Evolutionary conservation across 148 eudicot genomes (phyloP).

Genomic region (Amaranthus hypochondriacus): DNA sequence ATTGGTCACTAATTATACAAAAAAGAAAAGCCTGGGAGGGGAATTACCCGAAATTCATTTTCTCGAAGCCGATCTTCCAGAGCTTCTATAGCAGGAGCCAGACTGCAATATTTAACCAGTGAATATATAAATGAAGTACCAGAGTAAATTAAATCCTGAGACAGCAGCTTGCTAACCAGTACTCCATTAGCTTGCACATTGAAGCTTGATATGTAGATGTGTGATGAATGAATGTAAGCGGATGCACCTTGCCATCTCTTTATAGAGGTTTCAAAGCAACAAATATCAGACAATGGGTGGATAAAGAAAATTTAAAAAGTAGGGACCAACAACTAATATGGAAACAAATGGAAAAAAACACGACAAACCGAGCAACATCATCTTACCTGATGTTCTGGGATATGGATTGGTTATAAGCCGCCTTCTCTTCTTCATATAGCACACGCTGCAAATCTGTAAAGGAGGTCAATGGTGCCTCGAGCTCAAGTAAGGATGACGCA

Average conservation of each 20-base stretch:
- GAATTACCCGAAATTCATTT: slow-evolving; percentile 76
- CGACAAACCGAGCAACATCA: not conserved
- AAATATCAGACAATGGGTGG: not conserved
- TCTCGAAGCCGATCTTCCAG: slow-evolving; percentile 74
- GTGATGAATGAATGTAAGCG: slow-evolving; percentile 90
- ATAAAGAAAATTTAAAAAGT: not conserved
- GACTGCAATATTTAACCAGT: slow-evolving; percentile 44
- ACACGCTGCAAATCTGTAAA: slow-evolving; percentile 76
- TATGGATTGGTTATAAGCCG: slow-evolving; percentile 86
- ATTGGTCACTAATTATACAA: not conserved
- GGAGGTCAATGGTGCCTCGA: slow-evolving; percentile 75
- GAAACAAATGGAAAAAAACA: not conserved
- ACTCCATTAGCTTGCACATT: slow-evolving; percentile 96
- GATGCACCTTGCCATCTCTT: slow-evolving; percentile 90
- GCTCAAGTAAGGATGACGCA: slow-evolving; percentile 61
- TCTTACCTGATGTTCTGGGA: slow-evolving; percentile 66
- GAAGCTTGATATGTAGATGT: slow-evolving; percentile 97
- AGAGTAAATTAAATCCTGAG: not conserved
- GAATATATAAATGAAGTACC: slow-evolving; percentile 7
- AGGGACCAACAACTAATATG: not conserved
- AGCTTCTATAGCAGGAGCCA: slow-evolving; percentile 83
- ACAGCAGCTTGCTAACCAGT: slow-evolving; percentile 54
- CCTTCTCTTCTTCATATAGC: slow-evolving; percentile 78
- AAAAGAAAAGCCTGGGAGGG: not conserved
- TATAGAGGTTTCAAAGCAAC: slow-evolving; percentile 4